phyloP scores from a whole-genome alignment of 1,284 basidiomycete genomes.

The Ceratobasidium papillatum region DNA sequence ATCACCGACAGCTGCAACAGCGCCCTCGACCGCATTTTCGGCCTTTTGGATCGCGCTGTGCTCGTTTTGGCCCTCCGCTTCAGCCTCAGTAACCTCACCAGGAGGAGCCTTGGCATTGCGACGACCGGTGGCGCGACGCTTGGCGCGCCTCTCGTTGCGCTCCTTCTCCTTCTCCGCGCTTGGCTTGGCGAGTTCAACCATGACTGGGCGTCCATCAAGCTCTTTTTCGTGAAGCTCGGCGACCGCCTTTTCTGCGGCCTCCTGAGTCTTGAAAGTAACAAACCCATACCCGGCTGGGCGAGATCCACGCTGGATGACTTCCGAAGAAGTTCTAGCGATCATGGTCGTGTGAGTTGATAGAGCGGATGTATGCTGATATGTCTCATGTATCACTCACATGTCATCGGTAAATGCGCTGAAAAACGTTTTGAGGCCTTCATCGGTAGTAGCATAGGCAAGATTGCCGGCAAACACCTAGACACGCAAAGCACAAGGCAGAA shows the following conservation, averaged over 20 bases:
- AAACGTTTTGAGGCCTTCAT: conserved; percentile 89
- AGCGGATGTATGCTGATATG: conserved; percentile 48
- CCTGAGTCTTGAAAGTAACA: conserved; percentile 80
- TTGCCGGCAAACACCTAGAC: conserved; percentile 88
- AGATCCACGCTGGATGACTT: conserved; percentile 81
- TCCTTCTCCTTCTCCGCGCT: conserved; percentile 85
- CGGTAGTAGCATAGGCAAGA: conserved; percentile 86
- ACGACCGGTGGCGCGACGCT: conserved; percentile 74
- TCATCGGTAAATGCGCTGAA: conserved; percentile 82
- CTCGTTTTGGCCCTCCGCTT: conserved; percentile 75
- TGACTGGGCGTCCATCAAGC: conserved; percentile 85
- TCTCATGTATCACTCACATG: conserved; percentile 65
- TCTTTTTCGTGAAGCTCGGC: conserved; percentile 86
- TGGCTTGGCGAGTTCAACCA: conserved; percentile 90
- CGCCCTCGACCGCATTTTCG: conserved; percentile 60
- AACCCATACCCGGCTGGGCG: conserved; percentile 93
- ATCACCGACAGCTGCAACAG: conserved; percentile 60
- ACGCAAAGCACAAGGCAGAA: conserved; percentile 57
- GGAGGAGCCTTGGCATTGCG: conserved; percentile 83
- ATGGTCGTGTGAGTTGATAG: conserved; percentile 46
- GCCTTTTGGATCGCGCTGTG: conserved; percentile 48
- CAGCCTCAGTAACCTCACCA: conserved; percentile 84
- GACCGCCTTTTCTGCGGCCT: conserved; percentile 86
- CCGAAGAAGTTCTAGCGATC: conserved; percentile 67
- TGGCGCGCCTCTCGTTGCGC: conserved; percentile 75